Evolutionary conservation across 1,284 basidiomycete species (phyloP).

Genomic region (Macrocystidia cucumis): DNA sequence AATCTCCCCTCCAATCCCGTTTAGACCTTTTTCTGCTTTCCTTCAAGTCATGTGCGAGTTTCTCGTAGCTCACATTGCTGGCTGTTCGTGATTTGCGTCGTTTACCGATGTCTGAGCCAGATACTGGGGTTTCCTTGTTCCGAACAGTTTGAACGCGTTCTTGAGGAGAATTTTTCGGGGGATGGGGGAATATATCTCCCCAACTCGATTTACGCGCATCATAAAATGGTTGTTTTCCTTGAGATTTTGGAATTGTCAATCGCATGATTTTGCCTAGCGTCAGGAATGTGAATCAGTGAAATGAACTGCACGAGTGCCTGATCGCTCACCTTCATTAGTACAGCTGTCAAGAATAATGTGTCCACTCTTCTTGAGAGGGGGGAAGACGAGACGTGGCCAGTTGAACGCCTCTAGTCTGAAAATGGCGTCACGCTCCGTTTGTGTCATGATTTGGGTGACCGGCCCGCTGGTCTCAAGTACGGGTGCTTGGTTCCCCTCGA

Average conservation of each 20-base stretch:
- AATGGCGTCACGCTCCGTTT: slow-evolving; percentile 33
- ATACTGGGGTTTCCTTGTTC: slow-evolving; percentile 19
- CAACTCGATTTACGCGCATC: slow-evolving; percentile 90
- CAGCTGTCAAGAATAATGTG: slow-evolving; percentile 94
- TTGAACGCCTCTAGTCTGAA: slow-evolving; percentile 63
- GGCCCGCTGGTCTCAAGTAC: slow-evolving; percentile 2
- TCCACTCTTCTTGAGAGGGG: slow-evolving; percentile 88
- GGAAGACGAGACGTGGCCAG: slow-evolving; percentile 90
- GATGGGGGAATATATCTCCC: slow-evolving; percentile 95
- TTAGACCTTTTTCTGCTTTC: slow-evolving; percentile 23
- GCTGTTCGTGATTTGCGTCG: slow-evolving; percentile 21
- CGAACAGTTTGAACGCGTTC: slow-evolving; percentile 43
- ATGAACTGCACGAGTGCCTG: slow-evolving; percentile 2
- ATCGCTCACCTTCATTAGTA: slow-evolving; percentile 61
- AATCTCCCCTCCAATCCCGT: slow-evolving; percentile 13
- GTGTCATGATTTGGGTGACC: slow-evolving; percentile 13
- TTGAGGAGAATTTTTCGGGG: slow-evolving; percentile 64
- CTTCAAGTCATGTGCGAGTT: slow-evolving; percentile 30
- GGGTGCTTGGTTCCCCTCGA: slow-evolving; percentile 10
- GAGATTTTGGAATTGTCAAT: slow-evolving; percentile 84
- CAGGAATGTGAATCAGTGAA: slow-evolving; percentile 8
- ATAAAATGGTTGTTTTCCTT: slow-evolving; percentile 91
- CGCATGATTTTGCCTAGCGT: slow-evolving; percentile 80
- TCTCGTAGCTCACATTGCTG: slow-evolving; percentile 30
- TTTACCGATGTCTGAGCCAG: slow-evolving; percentile 54